Evolutionary conservation across 2,329 filamentous ascomycete genomes (phyloP).

Genomic region (Colletotrichum cuscutae): DNA sequence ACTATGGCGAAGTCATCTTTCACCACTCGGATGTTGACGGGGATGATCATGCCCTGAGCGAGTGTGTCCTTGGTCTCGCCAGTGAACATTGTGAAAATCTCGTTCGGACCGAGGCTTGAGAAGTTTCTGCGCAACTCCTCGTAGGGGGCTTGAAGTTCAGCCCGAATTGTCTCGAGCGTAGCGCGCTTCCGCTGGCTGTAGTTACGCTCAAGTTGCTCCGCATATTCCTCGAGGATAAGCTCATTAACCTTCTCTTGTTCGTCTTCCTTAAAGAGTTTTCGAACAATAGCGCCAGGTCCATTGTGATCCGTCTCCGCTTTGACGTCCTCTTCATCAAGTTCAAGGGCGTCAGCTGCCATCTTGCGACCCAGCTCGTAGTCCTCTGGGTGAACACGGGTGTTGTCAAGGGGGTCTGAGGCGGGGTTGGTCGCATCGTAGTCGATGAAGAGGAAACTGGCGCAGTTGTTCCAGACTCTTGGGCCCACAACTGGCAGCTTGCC

Average conservation of each 20-base stretch:
- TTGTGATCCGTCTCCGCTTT: slow-evolving; percentile 93
- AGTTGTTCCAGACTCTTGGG: slow-evolving; percentile 94
- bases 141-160: slow-evolving; percentile 90
- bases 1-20: slow-evolving; percentile 94
- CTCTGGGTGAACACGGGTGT: slow-evolving; percentile 96
- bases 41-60: slow-evolving; percentile 89
- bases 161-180: slow-evolving; percentile 94
- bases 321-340: slow-evolving; percentile 97
- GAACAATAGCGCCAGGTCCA: slow-evolving; percentile 88
- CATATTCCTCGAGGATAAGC: slow-evolving; percentile 95
- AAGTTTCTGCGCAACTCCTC: slow-evolving; percentile 92
- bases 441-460: slow-evolving; percentile 93
- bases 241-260: slow-evolving; percentile 96
- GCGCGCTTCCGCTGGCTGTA: slow-evolving; percentile 95
- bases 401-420: slow-evolving; percentile 91
- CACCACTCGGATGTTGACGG: slow-evolving; percentile 87
- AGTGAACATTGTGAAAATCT: slow-evolving; percentile 96
- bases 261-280: slow-evolving; percentile 94
- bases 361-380: slow-evolving; percentile 98
- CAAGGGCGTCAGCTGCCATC: slow-evolving; percentile 96
- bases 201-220: slow-evolving; percentile 91
- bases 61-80: slow-evolving; percentile 90
- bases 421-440: slow-evolving; percentile 86
- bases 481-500: slow-evolving; percentile 84
- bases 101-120: slow-evolving; percentile 73